Evolutionary conservation across 2,329 filamentous ascomycete genomes (phyloP).

Genomic region (Sporothrix luriei): DNA sequence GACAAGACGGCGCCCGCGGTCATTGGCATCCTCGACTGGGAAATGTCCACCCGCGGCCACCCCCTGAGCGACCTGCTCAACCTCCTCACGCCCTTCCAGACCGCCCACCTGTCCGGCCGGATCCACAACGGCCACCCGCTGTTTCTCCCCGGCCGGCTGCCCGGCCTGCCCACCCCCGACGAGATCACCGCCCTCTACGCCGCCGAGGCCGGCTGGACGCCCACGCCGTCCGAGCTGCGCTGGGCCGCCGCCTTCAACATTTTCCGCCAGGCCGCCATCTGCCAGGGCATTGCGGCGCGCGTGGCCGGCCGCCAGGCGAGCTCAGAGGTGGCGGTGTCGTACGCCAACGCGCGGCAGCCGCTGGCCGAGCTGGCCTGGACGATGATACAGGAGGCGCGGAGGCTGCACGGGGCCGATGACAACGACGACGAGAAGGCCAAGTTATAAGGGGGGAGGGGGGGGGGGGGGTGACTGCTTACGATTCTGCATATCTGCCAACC

Average conservation of each 20-base stretch:
- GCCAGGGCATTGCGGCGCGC: constrained; percentile 89
- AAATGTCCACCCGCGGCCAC: constrained; percentile 98
- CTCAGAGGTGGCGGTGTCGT: constrained; percentile 75
- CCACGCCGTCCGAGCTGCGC: constrained; percentile 52
- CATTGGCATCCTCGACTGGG: constrained; percentile 95
- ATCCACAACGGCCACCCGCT: constrained; percentile 45
- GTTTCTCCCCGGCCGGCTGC: constrained; percentile 65
- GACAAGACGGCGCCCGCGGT: constrained; percentile 85
- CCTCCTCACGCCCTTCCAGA: constrained; percentile 60
- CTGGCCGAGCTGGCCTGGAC: constrained; percentile 80
- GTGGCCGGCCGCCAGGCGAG: constrained; percentile 86
- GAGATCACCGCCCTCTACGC: constrained; percentile 45
- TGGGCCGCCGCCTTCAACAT: constrained; percentile 66
- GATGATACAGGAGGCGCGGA: constrained; percentile 57
- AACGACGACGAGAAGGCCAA: constrained; percentile 30
- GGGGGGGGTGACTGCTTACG: too few species aligned
- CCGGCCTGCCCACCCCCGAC: constrained; percentile 54
- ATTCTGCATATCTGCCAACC: neutral
- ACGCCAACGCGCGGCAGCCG: constrained; percentile 68
- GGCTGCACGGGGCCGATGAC: constrained; percentile 20
- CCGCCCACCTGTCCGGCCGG: constrained; percentile 40
- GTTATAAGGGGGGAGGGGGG: constrained; percentile 22
- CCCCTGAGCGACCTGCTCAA: constrained; percentile 90
- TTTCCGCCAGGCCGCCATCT: constrained; percentile 64
- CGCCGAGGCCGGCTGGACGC: constrained; percentile 60